Base-by-base conservation (phyloP, 768 basidiomycete genomes). In the Pisolithus orientalis region DNA sequence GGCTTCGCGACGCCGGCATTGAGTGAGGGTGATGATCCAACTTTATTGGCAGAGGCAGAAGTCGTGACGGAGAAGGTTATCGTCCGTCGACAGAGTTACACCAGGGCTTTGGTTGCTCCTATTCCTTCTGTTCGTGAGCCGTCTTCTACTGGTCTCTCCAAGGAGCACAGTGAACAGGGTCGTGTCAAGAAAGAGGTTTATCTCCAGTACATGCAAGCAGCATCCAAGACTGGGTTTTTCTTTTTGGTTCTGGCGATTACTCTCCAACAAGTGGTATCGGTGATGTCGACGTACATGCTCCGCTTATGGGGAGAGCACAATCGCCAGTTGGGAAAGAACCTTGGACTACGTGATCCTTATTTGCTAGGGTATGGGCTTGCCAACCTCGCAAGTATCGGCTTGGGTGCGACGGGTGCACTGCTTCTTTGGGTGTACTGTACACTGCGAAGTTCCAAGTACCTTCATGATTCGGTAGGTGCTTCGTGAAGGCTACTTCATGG, bases 251-350 rank as follows among this genome's bases (percentile, higher is more conserved):
- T 85, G 21, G 71, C 76, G 6, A 80, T 78, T 5, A 47, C 82
- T 1, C 38, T 70, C 24, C 68, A 82, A 51, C 92, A 94, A 64
- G 77, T 72, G 5, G 62, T 78, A 8, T 77, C 79, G 0, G 80
- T 94, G 29, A 50, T 76, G 9, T 78, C 80, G 0, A 87, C 82
- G 27, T 68, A 83, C 31, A 80, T 85, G 43, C 71, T 95, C n/a
- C 80, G 89, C 38, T 72, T 76, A 46, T 95, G 90, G 92, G 84
- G 87, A 7, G 87, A 92, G 62, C 80, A 84, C 54, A 94, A 94
- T 57, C 74, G 76, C 4, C 72, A 75, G 58, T 67, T 64, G 1
- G 85, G 85, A 9, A 66, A 65, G 43, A 89, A 86, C 49, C 65
- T 70, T 1, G 80, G 82, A 44, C 77, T 87, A 69, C 60, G 68